These are phyloP conservation scores for Vigna mungo DNA, from an alignment of 306 rosid genomes.

Conservation along the genomic window DNA sequence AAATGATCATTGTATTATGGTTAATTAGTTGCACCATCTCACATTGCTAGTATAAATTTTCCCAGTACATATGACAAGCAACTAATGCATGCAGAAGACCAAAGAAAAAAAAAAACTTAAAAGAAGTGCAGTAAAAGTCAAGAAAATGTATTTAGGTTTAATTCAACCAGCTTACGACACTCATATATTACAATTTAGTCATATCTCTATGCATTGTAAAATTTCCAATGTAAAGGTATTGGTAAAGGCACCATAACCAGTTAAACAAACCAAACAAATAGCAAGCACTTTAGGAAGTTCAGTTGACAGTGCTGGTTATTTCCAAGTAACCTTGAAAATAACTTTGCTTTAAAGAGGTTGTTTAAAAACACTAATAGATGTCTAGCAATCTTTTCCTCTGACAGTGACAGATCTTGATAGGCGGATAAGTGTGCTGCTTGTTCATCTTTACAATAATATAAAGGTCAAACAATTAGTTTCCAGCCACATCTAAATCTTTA, in stretches of 20 bases:
- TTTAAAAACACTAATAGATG: background rate
- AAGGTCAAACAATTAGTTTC: background rate
- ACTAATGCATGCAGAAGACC: conserved; percentile 35
- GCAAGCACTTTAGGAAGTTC: background rate
- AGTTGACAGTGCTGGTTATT: background rate
- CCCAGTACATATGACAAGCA: conserved; percentile 27
- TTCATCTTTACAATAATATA: background rate
- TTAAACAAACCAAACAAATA: background rate
- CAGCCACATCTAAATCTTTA: background rate
- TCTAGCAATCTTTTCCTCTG: background rate
- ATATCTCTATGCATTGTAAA: no score
- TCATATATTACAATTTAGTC: no score
- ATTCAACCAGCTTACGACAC: no score
- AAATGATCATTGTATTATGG: conserved; percentile 41
- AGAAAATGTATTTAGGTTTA: background rate
- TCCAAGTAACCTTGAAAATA: background rate
- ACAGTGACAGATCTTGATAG: background rate
- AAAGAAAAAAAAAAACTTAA: background rate
- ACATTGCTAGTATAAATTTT: conserved; percentile 15
- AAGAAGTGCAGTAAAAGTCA: conserved; percentile 21
- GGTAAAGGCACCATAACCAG: background rate
- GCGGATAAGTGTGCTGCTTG: background rate
- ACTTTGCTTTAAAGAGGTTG: background rate
- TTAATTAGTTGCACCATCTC: conserved; percentile 27
- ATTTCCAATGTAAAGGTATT: background rate